Evolutionary conservation across 306 rosid genomes (phyloP), one percentile per base, ranked within the genome.

Genomic region (Lablab purpureus): DNA sequence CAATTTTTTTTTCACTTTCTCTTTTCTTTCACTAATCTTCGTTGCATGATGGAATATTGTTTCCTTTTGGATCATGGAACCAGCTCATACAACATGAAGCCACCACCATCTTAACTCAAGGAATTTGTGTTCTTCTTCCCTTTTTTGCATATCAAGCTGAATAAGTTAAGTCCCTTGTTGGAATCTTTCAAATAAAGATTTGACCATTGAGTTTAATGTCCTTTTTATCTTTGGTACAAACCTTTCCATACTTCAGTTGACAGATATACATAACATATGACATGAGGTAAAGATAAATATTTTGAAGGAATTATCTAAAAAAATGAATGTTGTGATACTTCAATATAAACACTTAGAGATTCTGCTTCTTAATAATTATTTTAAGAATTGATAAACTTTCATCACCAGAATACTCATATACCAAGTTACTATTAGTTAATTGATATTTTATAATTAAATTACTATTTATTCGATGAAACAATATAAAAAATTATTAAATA

Each of bases 51-150:
- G 80, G 77, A 78, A 78, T 83, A 67, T 74, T 79, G 59, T 74
- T 67, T 73, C 40, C 81, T 63, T 78, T 73, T 34, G 32, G 77
- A 73, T 67, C 66, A 66, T 73, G 86, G 73, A 83, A 77, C 22
- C 75, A 50, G 74, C 47, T 40, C 69, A 62, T 82, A 36, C 50
- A 69, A n/a, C 78, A 37, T 60, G 34, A 70, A 81, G 58, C 18
- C 52, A 47, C 23, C 37, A 34, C 13, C 59, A 17, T 8, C 64
- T 45, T 34, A 34, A 18, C 7, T 51, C 13, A 12, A 18, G 28
- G 41, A 73, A 58, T 68, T 70, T 71, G 81, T 71, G 9, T 72
- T 19, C 10, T n/a, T 59, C 41, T 34, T 30, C 4, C 28, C 58
- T 59, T 81, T 75, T 45, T 60, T 17, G 70, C 45, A 23, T 41